A percentile compares a stretch with the other conserved stretches of the same genome.
Evolutionary conservation across 2,329 filamentous ascomycete species (phyloP).

Genomic region (Cladosporium sphaerospermum): DNA sequence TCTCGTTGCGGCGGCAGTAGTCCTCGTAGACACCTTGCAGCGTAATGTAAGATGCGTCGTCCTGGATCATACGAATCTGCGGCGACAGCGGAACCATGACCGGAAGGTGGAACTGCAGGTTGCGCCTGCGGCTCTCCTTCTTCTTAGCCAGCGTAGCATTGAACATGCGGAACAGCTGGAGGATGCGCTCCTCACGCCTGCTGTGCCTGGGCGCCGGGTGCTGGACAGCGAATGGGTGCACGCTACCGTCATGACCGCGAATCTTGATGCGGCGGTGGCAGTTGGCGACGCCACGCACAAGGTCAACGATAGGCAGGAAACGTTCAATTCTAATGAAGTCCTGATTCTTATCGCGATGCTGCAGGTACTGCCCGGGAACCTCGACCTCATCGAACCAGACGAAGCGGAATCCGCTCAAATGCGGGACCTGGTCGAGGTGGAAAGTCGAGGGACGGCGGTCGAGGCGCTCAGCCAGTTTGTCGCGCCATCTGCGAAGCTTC

Average conservation of each 20-base stretch:
- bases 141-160: slow-evolving; percentile 86
- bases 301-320: slow-evolving; percentile 89
- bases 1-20: slow-evolving; percentile 77
- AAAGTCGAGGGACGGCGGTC: slow-evolving; percentile 71
- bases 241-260: slow-evolving; percentile 90
- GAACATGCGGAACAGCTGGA: slow-evolving; percentile 95
- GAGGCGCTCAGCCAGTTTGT: slow-evolving; percentile 96
- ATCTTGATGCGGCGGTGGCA: slow-evolving; percentile 93
- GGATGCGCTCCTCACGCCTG: slow-evolving; percentile 84
- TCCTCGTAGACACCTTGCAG: slow-evolving; percentile 95
- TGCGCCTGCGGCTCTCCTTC: slow-evolving; percentile 89
- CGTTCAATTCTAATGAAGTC: slow-evolving; percentile 97
- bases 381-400: slow-evolving; percentile 98
- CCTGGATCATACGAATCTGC: slow-evolving; percentile 90
- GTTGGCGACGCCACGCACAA: slow-evolving; percentile 82
- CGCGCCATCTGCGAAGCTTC: slow-evolving; percentile 89
- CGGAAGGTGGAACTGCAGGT: slow-evolving; percentile 92
- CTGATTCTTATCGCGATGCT: slow-evolving; percentile 98
- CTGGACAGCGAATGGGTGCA: slow-evolving; percentile 95
- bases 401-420: slow-evolving; percentile 92
- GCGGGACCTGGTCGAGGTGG: slow-evolving; percentile 78
- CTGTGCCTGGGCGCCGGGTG: slow-evolving; percentile 91
- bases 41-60: slow-evolving; percentile 89
- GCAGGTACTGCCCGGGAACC: slow-evolving; percentile 90
- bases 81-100: slow-evolving; percentile 93